Base-by-base conservation (phyloP, 805 yeast species). In the Saturnispora bothae region DNA sequence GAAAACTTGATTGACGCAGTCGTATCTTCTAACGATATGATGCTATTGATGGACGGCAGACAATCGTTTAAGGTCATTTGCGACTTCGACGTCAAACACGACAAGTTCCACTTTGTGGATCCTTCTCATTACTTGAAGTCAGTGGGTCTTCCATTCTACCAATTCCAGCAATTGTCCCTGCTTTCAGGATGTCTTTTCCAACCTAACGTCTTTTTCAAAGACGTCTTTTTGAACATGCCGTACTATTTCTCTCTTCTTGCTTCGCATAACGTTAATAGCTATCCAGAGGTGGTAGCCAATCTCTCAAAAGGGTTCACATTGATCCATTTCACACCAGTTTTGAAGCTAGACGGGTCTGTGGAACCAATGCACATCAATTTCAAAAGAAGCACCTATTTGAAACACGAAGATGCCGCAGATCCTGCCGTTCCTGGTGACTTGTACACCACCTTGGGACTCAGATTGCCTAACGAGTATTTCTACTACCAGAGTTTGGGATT, bases 401-500 rank as follows among this genome's bases (percentile, higher is more conserved):
- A 44, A n/a, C 18, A 43, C 6, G 31, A 42, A 14, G 29, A 25
- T 20, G 21, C 44, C n/a, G 17, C 35, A 15, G 36, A 38, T 13
- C 50, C 46, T 28, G 61, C 61, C 38, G 60, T 80, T 33, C 96
- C 97, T 3, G 72, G 74, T 43, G 94, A 86, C 56, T 64, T 83
- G 10, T 92, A 83, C 54, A 86, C 78, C 33, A 71, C 86, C 33
- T 68, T 92, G 34, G 85, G 94, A 8, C 84, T 82, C 56, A 73
- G 88, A 52, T 64, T 92, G 36, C 94, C 96, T 2, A 82, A 84
- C 38, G 97, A 88, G 59, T 67, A 81, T 30, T 79, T 74, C 51
- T 86, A 79, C 54, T 92, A 85, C 57, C 75, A 75, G 52, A 79
- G 94, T 1, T 57, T 81, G 41, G 97, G 96, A 1, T 54, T 88